Conservation (phyloP, 1,284 basidiomycete species). For the Malassezia psittaci region DNA sequence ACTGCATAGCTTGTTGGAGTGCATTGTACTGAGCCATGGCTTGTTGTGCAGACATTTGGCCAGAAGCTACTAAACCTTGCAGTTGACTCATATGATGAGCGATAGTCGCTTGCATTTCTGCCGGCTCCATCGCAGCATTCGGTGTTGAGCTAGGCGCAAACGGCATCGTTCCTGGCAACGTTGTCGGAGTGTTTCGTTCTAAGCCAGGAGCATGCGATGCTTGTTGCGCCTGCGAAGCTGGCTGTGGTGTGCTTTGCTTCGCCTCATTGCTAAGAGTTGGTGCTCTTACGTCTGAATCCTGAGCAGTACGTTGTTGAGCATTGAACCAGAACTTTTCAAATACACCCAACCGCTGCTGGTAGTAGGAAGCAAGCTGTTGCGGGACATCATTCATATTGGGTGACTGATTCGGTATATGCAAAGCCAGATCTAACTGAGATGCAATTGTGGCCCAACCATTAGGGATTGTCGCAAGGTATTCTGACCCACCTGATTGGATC, state of each 20-base stretch:
- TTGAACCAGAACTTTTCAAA: conserved; percentile 42
- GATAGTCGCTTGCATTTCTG: conserved; percentile 13
- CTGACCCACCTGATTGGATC: conserved; percentile 30
- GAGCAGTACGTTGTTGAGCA: conserved; percentile 11
- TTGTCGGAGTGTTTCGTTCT: background rate
- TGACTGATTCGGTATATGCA: conserved; percentile 22
- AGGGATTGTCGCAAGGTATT: conserved; percentile 23
- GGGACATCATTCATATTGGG: conserved; percentile 31
- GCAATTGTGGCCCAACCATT: conserved; percentile 40
- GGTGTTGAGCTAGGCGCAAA: conserved; percentile 16
- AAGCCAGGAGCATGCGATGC: background rate
- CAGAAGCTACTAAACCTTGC: conserved; percentile 26
- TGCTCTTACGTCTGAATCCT: background rate
- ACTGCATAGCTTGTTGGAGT: conserved; percentile 30
- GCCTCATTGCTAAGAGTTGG: background rate
- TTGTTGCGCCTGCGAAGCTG: background rate
- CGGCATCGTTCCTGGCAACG: background rate
- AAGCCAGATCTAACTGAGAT: conserved; percentile 31
- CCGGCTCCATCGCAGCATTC: conserved; percentile 21
- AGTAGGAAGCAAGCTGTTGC: conserved; percentile 34
- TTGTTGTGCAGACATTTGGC: conserved; percentile 35
- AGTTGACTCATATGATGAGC: conserved; percentile 34
- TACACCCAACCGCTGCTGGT: conserved; percentile 26
- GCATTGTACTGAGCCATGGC: conserved; percentile 32
- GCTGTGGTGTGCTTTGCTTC: background rate